Conservation (phyloP, 345 rosid species). For the Psidium friedrichsthalianum region DNA sequence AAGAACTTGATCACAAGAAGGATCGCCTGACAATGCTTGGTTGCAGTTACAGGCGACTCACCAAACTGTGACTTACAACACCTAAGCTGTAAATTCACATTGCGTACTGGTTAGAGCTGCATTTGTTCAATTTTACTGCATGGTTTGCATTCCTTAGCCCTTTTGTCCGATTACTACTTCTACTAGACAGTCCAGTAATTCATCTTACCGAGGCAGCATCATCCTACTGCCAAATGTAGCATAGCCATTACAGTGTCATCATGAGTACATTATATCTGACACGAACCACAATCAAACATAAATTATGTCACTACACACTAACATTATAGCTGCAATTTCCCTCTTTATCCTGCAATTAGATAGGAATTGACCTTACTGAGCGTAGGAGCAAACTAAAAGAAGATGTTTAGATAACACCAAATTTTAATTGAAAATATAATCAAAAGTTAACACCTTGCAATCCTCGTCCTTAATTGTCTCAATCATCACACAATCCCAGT, state of each 20-base stretch:
- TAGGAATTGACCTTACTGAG: background rate
- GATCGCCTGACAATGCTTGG: background rate
- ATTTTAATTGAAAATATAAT: background rate
- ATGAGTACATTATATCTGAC: background rate
- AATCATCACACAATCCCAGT: conserved; percentile 17
- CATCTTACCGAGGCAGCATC: background rate
- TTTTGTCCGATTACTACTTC: background rate
- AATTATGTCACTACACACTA: background rate
- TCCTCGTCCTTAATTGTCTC: conserved; percentile 18
- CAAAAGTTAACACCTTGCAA: conserved; percentile 37
- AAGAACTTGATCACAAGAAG: background rate
- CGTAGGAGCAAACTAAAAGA: background rate
- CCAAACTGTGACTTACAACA: background rate
- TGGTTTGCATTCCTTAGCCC: background rate
- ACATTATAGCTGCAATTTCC: conserved; percentile 14
- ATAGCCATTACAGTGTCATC: background rate
- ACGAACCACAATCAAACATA: background rate
- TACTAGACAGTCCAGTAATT: background rate
- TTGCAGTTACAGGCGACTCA: background rate
- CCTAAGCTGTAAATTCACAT: background rate
- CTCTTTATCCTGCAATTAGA: conserved; percentile 33
- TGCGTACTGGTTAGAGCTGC: background rate
- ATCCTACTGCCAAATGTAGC: background rate
- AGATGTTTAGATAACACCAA: background rate
- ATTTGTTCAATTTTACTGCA: background rate